Conservation (phyloP, 2,329 filamentous ascomycete species). For the Plectosphaerella cucumerina region DNA sequence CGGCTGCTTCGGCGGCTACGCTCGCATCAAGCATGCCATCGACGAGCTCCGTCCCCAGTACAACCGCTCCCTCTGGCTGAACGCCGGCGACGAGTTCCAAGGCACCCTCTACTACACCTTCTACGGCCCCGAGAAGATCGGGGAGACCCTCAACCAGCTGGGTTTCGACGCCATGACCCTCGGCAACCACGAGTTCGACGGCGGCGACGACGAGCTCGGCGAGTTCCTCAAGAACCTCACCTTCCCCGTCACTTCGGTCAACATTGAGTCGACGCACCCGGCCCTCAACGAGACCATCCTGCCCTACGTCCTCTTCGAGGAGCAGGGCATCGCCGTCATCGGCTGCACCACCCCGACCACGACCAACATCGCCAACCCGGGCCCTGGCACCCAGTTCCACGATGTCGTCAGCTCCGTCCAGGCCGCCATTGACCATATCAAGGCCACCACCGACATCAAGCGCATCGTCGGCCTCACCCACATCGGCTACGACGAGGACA, state of each 20-base stretch:
- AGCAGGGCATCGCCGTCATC: constrained; percentile 59
- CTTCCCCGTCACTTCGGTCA: constrained; percentile 61
- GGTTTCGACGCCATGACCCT: constrained; percentile 66
- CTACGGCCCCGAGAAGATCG: constrained; percentile 65
- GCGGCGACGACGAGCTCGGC: constrained; percentile 58
- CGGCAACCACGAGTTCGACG: constrained; percentile 65
- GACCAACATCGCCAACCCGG: constrained; percentile 54
- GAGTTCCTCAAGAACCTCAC: constrained; percentile 59
- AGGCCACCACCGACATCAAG: constrained; percentile 55
- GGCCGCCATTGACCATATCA: constrained; percentile 57
- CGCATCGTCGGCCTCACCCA: constrained; percentile 64
- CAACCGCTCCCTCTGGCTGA: constrained; percentile 59
- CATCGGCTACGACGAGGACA: constrained; percentile 62
- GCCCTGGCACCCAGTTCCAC: constrained; percentile 52
- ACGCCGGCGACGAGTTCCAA: constrained; percentile 67
- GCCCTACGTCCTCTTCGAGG: constrained; percentile 59
- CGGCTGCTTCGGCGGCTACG: constrained; percentile 62
- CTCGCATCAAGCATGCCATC: constrained; percentile 58
- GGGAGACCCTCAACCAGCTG: constrained; percentile 60
- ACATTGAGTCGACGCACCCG: constrained; percentile 56
- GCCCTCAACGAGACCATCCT: constrained; percentile 60
- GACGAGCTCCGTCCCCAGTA: constrained; percentile 51
- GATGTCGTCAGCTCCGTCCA: constrained; percentile 56
- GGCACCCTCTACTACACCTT: constrained; percentile 65
- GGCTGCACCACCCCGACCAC: constrained; percentile 60